Percentiles rank a stretch among this genome's conserved stretches.
Evolutionary conservation across 495 filamentous ascomycete species (phyloP).

Genomic region (Aspergillus bridgeri): DNA sequence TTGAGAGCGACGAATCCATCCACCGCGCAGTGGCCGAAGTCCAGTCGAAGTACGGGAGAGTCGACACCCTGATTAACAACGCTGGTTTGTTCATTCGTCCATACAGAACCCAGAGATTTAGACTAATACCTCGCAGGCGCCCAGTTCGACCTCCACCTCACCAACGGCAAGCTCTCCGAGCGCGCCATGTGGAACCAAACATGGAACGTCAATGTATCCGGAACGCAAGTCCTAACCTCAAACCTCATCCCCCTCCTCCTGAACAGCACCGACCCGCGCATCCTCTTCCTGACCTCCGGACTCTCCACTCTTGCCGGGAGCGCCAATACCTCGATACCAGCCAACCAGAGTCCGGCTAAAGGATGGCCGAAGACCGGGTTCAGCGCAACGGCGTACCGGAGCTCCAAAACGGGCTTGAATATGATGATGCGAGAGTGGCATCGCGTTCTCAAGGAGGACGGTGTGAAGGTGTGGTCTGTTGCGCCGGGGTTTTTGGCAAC

Average conservation of each 20-base stretch:
- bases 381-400: conserved; percentile 31
- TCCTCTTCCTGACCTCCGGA: conserved; percentile 45
- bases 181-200: conserved; percentile 44
- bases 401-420: conserved; percentile 32
- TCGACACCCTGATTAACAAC: too few relatives aligned
- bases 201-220: conserved; percentile 48
- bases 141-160: conserved; percentile 26
- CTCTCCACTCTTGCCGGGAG: conserved; percentile 22
- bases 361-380: conserved; percentile 46
- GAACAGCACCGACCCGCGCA: conserved; percentile 41
- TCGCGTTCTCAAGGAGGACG: conserved; percentile 32
- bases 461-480: conserved; percentile 36
- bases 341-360: conserved; percentile 19
- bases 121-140: too few relatives aligned
- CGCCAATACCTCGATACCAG: conserved; percentile 21
- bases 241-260: conserved; percentile 49
- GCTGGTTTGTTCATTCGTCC: too few relatives aligned
- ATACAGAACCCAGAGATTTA: too few relatives aligned
- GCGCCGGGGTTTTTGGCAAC: conserved; percentile 33
- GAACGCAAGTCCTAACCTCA: conserved; percentile 42
- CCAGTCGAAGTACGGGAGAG: too few relatives aligned
- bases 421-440: conserved; percentile 37
- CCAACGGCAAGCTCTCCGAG: conserved; percentile 28
- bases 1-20: too few relatives aligned
- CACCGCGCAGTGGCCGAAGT: too few relatives aligned